Conservation (phyloP, 1,284 basidiomycete species). For the Sanguinoderma infundibulare region DNA sequence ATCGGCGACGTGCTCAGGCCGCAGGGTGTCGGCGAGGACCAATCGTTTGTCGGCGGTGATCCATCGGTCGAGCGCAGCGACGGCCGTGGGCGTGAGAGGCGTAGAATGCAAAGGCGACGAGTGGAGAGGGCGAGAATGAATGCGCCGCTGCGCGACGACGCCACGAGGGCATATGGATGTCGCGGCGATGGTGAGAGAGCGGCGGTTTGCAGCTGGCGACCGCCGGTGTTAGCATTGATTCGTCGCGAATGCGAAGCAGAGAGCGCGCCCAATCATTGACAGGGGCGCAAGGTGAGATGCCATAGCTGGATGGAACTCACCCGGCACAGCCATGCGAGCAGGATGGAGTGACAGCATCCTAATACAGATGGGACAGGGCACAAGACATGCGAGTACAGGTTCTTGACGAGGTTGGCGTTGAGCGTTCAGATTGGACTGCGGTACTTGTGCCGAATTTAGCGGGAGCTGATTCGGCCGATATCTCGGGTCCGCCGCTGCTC, state of each 20-base stretch:
- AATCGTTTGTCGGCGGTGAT: conserved; percentile 48
- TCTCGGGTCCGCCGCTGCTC: conserved; percentile 6
- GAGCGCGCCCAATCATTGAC: not conserved
- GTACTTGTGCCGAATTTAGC: conserved; percentile 5
- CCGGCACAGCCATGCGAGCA: conserved; percentile 9
- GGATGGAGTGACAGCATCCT: conserved; percentile 16
- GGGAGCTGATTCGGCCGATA: not conserved
- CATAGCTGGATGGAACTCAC: conserved; percentile 12
- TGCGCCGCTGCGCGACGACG: conserved; percentile 16
- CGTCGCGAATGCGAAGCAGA: conserved; percentile 14
- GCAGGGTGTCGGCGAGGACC: conserved; percentile 48
- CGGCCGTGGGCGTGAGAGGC: conserved; percentile 16
- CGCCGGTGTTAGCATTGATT: conserved; percentile 17
- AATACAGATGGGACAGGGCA: conserved; percentile 14
- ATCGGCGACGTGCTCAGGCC: conserved; percentile 57
- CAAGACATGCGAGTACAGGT: not conserved
- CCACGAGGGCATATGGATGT: conserved; percentile 15
- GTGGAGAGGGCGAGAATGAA: conserved; percentile 21
- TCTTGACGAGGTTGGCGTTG: not conserved
- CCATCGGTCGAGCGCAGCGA: conserved; percentile 53
- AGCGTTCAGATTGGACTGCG: conserved; percentile 2
- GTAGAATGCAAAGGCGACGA: conserved; percentile 20
- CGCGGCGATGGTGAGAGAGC: conserved; percentile 18
- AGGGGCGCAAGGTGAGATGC: conserved; percentile 2
- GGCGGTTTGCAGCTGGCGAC: conserved; percentile 18